Evolutionary conservation across 805 yeast genomes (phyloP).

Genomic region (Metschnikowia borealis): DNA sequence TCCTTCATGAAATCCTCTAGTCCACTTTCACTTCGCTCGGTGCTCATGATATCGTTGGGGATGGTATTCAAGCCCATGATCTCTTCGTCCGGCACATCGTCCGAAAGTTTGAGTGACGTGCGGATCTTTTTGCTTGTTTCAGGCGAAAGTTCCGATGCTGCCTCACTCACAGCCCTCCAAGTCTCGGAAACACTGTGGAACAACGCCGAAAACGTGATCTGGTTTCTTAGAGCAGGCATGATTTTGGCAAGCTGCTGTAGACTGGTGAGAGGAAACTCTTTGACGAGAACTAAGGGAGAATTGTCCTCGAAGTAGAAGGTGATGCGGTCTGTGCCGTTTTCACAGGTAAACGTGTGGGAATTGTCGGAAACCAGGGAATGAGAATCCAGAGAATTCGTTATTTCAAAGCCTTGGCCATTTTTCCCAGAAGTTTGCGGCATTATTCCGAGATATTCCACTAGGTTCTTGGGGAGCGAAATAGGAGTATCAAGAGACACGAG

Average conservation of each 20-base stretch:
- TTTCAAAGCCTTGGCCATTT: too few species aligned
- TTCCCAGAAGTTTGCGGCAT: too few species aligned
- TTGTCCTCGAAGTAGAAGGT: slow-evolving; percentile 10
- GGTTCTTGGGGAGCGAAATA: slow-evolving; percentile 24
- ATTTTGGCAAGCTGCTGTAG: slow-evolving; percentile 24
- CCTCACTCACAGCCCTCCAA: slow-evolving; percentile 7
- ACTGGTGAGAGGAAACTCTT: slow-evolving; percentile 20
- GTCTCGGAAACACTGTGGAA: slow-evolving; percentile 10
- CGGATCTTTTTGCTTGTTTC: slow-evolving; percentile 26
- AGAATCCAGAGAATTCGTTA: too few species aligned
- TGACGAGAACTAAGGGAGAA: slow-evolving; percentile 21
- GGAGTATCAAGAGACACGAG: slow-evolving; percentile 24
- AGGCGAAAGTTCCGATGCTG: slow-evolving; percentile 11
- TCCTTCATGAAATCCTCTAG: slow-evolving; percentile 28
- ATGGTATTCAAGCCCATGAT: slow-evolving; percentile 31
- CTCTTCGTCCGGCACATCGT: slow-evolving; percentile 39
- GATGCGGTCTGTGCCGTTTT: neutral
- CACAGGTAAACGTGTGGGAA: neutral
- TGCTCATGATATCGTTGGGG: slow-evolving; percentile 14
- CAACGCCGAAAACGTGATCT: slow-evolving; percentile 21
- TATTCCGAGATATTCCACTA: slow-evolving; percentile 31
- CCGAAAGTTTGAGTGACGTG: slow-evolving; percentile 32
- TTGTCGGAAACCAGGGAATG: too few species aligned
- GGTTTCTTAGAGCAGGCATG: slow-evolving; percentile 31
- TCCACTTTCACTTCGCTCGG: slow-evolving; percentile 13